Percentiles rank a stretch among this genome's conserved stretches.
These are phyloP conservation scores for Saccharomycopsis hybrid DNA, from an alignment of 1,139 yeast species.

Conservation along the genomic window DNA sequence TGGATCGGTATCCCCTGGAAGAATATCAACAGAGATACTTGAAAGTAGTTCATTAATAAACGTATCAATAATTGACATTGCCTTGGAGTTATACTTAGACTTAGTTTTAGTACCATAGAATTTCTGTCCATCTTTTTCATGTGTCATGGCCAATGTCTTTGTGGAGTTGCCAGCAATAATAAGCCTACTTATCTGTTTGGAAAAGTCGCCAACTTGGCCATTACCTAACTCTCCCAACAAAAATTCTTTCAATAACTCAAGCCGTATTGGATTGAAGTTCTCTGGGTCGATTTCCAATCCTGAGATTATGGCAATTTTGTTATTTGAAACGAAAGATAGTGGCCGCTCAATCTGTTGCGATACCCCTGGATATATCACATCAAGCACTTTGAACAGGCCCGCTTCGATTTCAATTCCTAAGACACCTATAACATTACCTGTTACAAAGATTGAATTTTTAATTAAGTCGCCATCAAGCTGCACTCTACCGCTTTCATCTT, in stretches of 20 bases:
- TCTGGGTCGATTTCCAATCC: constrained; percentile 58
- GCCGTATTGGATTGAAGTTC: constrained; percentile 32
- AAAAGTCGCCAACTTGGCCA: neutral
- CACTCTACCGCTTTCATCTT: constrained; percentile 92
- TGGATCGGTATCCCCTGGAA: constrained; percentile 87
- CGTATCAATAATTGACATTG: constrained; percentile 44
- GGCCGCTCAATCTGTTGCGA: constrained; percentile 46
- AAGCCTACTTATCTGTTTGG: constrained; percentile 39
- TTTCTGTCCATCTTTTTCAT: constrained; percentile 30
- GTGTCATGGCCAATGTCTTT: constrained; percentile 25
- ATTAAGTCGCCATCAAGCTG: constrained; percentile 55
- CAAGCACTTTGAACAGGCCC: constrained; percentile 82
- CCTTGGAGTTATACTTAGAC: constrained; percentile 41
- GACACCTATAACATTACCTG: constrained; percentile 82
- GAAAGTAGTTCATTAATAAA: constrained; percentile 53
- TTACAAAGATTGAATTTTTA: constrained; percentile 50
- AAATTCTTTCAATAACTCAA: constrained; percentile 62
- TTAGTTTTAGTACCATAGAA: constrained; percentile 50
- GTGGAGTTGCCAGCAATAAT: constrained; percentile 76
- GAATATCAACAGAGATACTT: constrained; percentile 60
- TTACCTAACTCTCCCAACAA: constrained; percentile 65
- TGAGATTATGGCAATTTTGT: constrained; percentile 58
- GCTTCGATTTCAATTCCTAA: constrained; percentile 80
- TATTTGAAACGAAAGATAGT: constrained; percentile 4
- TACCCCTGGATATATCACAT: constrained; percentile 62